Conservation (phyloP, 2,329 filamentous ascomycete genomes). For the Clarireedia homoeocarpa region DNA sequence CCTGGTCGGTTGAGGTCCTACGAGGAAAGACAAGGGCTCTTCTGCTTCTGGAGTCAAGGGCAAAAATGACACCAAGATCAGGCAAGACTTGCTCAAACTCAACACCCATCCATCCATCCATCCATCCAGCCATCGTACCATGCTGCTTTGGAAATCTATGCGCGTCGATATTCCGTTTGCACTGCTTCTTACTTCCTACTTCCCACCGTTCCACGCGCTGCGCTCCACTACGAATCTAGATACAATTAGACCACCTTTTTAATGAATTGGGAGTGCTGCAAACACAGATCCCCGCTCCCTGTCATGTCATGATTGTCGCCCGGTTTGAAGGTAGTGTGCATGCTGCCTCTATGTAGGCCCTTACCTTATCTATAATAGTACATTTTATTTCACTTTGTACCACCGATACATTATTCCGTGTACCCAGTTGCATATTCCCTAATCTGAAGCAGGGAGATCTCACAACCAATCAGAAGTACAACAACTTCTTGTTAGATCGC, state of each 20-base stretch:
- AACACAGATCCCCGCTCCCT: background rate
- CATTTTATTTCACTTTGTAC: background rate
- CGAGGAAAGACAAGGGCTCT: background rate
- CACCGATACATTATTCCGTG: background rate
- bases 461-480: too few relatives aligned
- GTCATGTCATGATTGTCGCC: background rate
- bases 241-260: background rate
- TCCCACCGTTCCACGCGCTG: conserved; percentile 10
- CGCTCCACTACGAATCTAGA: conserved; percentile 7
- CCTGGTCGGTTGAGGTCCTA: background rate
- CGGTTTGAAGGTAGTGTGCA: background rate
- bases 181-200: conserved; percentile 2
- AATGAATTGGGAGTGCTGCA: background rate
- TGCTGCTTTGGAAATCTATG: background rate
- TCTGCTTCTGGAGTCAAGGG: background rate
- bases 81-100: background rate
- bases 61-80: background rate
- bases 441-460: too few relatives aligned
- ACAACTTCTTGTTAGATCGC: background rate
- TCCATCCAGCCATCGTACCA: background rate
- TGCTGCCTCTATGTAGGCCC: background rate
- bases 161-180: conserved; percentile 2
- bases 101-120: background rate
- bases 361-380: background rate
- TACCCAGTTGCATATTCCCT: background rate